A percentile compares a stretch with the other conserved stretches of the same genome.
phyloP scores from a whole-genome alignment of 2,329 filamentous ascomycete genomes.

The Pseudogymnoascus sp. region DNA sequence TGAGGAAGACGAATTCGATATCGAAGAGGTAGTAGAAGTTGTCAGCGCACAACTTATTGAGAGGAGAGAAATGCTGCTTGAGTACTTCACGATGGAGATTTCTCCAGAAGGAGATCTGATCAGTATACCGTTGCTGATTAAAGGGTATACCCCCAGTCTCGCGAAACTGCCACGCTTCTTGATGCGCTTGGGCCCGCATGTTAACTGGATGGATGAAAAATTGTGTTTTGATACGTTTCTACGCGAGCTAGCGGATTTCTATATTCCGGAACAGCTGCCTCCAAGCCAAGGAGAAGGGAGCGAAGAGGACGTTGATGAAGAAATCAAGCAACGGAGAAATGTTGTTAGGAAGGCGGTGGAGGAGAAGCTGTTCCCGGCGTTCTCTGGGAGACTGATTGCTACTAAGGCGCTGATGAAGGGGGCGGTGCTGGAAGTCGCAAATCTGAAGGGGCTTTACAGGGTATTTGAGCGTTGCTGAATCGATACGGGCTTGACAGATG shows the following conservation, averaged over 20 bases:
- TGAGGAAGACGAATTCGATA: conserved; percentile 48
- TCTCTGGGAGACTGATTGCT: conserved; percentile 73
- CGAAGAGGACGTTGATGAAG: conserved; percentile 37
- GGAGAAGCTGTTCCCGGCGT: conserved; percentile 80
- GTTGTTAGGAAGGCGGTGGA: conserved; percentile 73
- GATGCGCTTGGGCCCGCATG: conserved; percentile 75
- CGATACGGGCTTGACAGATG: background rate
- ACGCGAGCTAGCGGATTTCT: conserved; percentile 80
- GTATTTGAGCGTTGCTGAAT: conserved; percentile 87
- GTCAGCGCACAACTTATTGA: conserved; percentile 63
- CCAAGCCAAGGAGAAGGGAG: conserved; percentile 31
- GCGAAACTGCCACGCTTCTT: conserved; percentile 85
- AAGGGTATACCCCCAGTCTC: conserved; percentile 78
- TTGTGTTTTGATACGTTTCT: conserved; percentile 78
- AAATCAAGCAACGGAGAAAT: conserved; percentile 48
- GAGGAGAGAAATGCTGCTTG: conserved; percentile 74
- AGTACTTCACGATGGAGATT: conserved; percentile 87
- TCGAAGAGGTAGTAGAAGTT: conserved; percentile 54
- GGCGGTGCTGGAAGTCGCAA: conserved; percentile 74
- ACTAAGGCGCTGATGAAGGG: conserved; percentile 68
- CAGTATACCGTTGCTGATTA: conserved; percentile 74
- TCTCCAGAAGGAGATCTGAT: conserved; percentile 67
- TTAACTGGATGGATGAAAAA: conserved; percentile 80
- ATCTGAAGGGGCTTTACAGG: conserved; percentile 83
- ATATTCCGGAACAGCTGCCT: conserved; percentile 79